phyloP scores from a whole-genome alignment of 2,329 filamentous ascomycete genomes.

The Colletotrichum truncatum region DNA sequence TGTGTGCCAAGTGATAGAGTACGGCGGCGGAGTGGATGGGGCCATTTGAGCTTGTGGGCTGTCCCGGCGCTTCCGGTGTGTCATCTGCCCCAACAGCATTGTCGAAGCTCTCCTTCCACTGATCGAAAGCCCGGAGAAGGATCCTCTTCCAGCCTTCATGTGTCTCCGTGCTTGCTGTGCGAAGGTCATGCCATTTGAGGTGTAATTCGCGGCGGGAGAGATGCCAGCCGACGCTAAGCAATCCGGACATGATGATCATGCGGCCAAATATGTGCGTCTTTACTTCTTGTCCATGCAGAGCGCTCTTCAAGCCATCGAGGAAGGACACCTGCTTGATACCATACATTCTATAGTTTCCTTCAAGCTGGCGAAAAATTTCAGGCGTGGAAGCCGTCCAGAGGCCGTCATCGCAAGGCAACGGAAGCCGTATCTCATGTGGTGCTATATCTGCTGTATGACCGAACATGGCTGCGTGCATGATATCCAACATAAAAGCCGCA shows the following conservation, averaged over 20 bases:
- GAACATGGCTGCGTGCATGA: slow-evolving; percentile 91
- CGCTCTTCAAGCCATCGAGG: slow-evolving; percentile 84
- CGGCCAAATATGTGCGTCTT: slow-evolving; percentile 88
- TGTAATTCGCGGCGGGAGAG: slow-evolving; percentile 88
- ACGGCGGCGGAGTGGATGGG: slow-evolving; percentile 84
- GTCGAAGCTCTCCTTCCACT: slow-evolving; percentile 89
- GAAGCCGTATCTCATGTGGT: slow-evolving; percentile 86
- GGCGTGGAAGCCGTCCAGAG: slow-evolving; percentile 86
- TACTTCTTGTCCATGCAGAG: slow-evolving; percentile 82
- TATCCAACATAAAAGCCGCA: slow-evolving; percentile 89
- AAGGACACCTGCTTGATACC: slow-evolving; percentile 84
- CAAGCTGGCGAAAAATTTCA: slow-evolving; percentile 78
- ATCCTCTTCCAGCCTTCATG: slow-evolving; percentile 83
- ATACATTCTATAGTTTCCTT: slow-evolving; percentile 79
- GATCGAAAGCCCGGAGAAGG: slow-evolving; percentile 82
- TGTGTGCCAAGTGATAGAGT: slow-evolving; percentile 86
- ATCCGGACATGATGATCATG: slow-evolving; percentile 88
- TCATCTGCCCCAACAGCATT: slow-evolving; percentile 60
- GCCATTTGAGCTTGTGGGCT: slow-evolving; percentile 65
- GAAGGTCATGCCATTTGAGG: slow-evolving; percentile 79
- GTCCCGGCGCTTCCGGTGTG: slow-evolving; percentile 43
- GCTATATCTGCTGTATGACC: slow-evolving; percentile 92
- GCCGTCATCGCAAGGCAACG: slow-evolving; percentile 86
- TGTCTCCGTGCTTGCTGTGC: slow-evolving; percentile 64
- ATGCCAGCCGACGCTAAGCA: slow-evolving; percentile 93